Evolutionary conservation across 2,329 filamentous ascomycete species (phyloP).

Genomic region (Beauveria australis): DNA sequence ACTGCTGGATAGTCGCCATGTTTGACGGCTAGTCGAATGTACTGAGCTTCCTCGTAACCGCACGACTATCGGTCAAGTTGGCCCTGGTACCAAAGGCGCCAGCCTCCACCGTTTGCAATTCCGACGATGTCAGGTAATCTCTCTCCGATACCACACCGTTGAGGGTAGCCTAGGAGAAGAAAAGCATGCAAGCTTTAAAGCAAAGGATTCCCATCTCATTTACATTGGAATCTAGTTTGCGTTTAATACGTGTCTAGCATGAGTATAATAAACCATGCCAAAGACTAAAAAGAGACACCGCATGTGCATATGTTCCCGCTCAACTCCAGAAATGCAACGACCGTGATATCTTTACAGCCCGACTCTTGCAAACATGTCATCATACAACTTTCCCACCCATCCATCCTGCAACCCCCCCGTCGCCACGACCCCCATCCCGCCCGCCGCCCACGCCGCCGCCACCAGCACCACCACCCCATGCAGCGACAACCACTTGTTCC

Average conservation of each 20-base stretch:
- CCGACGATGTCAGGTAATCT: background rate
- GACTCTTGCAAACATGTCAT: slow-evolving; percentile 47
- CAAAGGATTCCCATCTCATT: background rate
- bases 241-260: background rate
- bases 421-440: slow-evolving; percentile 71
- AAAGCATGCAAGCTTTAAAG: background rate
- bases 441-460: slow-evolving; percentile 68
- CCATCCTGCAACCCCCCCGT: slow-evolving; percentile 60
- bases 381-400: slow-evolving; percentile 75
- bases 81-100: background rate
- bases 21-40: slow-evolving; percentile 15
- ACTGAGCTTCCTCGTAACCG: background rate
- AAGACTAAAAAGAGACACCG: background rate
- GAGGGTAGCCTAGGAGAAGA: background rate
- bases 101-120: background rate
- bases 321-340: slow-evolving; percentile 1
- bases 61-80: background rate
- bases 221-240: background rate
- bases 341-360: slow-evolving; percentile 18
- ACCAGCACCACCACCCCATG: slow-evolving; percentile 54
- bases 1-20: slow-evolving; percentile 20
- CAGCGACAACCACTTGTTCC: slow-evolving; percentile 62
- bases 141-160: too few species aligned
- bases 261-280: background rate
- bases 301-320: background rate